Evolutionary conservation across 805 yeast genomes (phyloP).

Genomic region (Myxozyma nipponensis): DNA sequence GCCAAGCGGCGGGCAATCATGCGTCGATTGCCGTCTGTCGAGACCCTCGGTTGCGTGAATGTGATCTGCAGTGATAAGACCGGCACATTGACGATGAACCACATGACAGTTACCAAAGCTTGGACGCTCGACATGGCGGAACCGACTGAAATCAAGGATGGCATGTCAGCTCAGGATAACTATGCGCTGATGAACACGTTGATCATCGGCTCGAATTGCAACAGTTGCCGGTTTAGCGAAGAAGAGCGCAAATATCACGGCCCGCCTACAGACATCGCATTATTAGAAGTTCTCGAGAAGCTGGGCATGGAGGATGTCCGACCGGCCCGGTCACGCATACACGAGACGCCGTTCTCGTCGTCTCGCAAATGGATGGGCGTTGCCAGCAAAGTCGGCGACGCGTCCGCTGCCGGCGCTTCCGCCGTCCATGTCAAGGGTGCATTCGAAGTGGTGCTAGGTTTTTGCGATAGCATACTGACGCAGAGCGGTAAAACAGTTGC

Average conservation of each 20-base stretch:
- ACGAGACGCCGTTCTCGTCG: conserved; percentile 40
- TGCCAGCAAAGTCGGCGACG: conserved; percentile 63
- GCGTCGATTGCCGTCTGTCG: conserved; percentile 89
- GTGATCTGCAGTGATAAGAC: conserved; percentile 82
- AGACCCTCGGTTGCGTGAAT: conserved; percentile 89
- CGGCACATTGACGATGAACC: conserved; percentile 76
- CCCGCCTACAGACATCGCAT: conserved; percentile 92
- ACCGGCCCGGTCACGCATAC: conserved; percentile 51
- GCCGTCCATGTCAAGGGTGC: conserved; percentile 84
- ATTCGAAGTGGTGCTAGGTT: conserved; percentile 62
- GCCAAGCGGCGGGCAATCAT: conserved; percentile 92
- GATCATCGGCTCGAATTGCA: conserved; percentile 56
- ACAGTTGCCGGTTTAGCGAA: conserved; percentile 21
- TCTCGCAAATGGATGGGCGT: conserved; percentile 63
- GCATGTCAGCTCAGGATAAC: conserved; percentile 18
- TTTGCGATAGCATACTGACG: conserved; percentile 44
- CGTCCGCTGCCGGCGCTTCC: conserved; percentile 41
- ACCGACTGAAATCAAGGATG: conserved; percentile 9
- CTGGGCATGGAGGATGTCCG: conserved; percentile 74
- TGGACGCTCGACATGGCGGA: conserved; percentile 58
- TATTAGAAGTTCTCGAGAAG: conserved; percentile 65
- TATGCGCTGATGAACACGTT: conserved; percentile 64
- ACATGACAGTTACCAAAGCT: conserved; percentile 63
- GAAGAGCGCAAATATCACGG: conserved; percentile 44
- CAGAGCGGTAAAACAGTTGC: conserved; percentile 60